Base-by-base conservation (phyloP, 345 rosid genomes). In the Kernera saxatilis region DNA sequence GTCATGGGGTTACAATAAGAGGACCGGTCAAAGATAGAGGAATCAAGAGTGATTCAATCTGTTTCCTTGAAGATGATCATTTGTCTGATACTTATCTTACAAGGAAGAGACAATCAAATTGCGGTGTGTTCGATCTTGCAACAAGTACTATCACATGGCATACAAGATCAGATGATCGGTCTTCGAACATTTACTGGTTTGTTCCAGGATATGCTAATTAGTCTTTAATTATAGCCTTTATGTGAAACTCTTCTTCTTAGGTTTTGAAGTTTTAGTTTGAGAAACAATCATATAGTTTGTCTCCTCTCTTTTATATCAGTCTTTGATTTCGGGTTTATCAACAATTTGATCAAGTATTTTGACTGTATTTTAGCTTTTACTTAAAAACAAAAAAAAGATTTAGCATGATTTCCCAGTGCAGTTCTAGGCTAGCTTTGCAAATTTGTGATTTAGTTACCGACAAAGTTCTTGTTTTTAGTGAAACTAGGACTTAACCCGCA, bases 41-140 rank as follows among this genome's bases (percentile, higher is more conserved):
- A 54, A 32, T 11, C 17, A 69, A 44, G 54, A n/a, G 64, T 69
- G 64, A 7, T 44, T 3, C 44, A 3, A 55, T 55, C 10, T n/a
- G 2, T 44, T 69, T 69, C 3, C 33, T 54, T n/a, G 54, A 55
- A 11, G 53, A 68, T 14, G 64, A 39, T 39, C 49, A 39, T 37
- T 25, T 48, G 48, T n/a, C 64, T n/a, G n/a, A n/a, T n/a, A n/a
- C n/a, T n/a, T n/a, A n/a, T n/a, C n/a, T n/a, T n/a, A n/a, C n/a
- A n/a, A n/a, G n/a, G n/a, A n/a, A n/a, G n/a, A 37, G 49, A 59
- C 39, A 8, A 39, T 59, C 33, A 51, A 23, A 39, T 43, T 59
- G 22, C 17, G 65, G 65, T 40, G 49, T 68, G 25, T 68, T 43
- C 13, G 18, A 69, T 55, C 33, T 69, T 11, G 64, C 55, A 2